Evolutionary conservation across 352 stramenopile genomes (phyloP).

Genomic region (Phytophthora sansomeana): DNA sequence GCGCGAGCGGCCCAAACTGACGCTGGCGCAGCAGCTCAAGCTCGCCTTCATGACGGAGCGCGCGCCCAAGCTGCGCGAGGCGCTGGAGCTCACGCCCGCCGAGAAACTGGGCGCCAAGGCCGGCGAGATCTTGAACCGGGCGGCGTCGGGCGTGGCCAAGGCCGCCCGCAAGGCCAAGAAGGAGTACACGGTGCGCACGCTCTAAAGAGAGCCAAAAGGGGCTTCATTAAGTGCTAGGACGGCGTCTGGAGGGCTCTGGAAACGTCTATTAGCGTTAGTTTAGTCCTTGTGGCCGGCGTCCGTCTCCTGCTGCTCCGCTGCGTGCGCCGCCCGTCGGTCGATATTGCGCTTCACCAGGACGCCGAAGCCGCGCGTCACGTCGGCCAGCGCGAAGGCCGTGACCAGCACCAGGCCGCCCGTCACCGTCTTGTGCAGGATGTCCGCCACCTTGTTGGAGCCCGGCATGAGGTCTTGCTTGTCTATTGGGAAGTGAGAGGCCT

Average conservation of each 20-base stretch:
- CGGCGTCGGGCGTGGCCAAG: conserved; percentile 43
- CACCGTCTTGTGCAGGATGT: conserved; percentile 86
- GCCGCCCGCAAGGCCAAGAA: conserved; percentile 62
- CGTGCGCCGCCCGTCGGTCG: conserved; percentile 53
- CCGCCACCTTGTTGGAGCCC: conserved; percentile 48
- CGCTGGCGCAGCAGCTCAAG: conserved; percentile 60
- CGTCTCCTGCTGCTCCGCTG: conserved; percentile 26
- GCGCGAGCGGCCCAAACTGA: conserved; percentile 45
- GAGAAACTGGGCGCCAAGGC: conserved; percentile 56
- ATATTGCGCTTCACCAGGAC: conserved; percentile 86
- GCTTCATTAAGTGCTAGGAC: conserved; percentile 39
- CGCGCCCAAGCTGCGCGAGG: conserved; percentile 57
- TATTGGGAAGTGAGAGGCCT: conserved; percentile 21
- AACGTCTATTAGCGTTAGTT: conserved; percentile 9
- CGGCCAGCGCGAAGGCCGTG: conserved; percentile 70
- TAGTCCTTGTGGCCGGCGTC: conserved; percentile 40
- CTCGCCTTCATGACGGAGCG: conserved; percentile 52
- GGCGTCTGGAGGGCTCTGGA: not conserved
- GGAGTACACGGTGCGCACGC: conserved; percentile 68
- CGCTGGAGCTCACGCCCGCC: conserved; percentile 61
- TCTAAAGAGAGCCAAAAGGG: conserved; percentile 40
- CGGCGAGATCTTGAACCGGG: conserved; percentile 51
- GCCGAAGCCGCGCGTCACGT: conserved; percentile 83
- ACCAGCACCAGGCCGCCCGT: conserved; percentile 76
- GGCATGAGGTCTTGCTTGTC: conserved; percentile 25